phyloP scores from a whole-genome alignment of 305 asterid species.

The Solanum hybrid region DNA sequence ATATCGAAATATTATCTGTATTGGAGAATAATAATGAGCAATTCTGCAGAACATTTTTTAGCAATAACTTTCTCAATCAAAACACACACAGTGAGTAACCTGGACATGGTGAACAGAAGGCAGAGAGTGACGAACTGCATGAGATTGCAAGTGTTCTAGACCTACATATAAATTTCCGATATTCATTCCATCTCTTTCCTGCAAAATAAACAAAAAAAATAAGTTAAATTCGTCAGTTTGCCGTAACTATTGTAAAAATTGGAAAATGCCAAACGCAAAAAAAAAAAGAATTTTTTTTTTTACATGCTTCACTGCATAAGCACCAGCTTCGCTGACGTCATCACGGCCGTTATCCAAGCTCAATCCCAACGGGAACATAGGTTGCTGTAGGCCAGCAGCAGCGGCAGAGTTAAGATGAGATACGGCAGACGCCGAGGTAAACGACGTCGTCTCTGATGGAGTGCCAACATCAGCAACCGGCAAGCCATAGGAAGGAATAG shows the following conservation, averaged over 20 bases:
- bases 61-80: not conserved
- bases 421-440: constrained; percentile 27
- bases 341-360: constrained; percentile 62
- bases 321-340: constrained; percentile 36
- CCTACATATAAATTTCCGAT: constrained; percentile 51
- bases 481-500: constrained; percentile 58
- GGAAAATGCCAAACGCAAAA: not conserved
- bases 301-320: constrained; percentile 46
- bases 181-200: constrained; percentile 54
- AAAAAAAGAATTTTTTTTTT: not conserved
- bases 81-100: not conserved
- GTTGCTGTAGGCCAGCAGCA: constrained; percentile 29
- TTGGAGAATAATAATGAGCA: not conserved
- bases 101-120: constrained; percentile 57
- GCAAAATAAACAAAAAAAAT: constrained; percentile 8
- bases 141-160: constrained; percentile 61
- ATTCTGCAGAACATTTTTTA: not conserved
- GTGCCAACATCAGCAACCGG: constrained; percentile 36
- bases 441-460: constrained; percentile 43
- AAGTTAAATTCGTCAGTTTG: not conserved
- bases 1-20: not conserved
- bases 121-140: constrained; percentile 40
- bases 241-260: not conserved
- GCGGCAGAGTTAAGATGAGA: constrained; percentile 35
- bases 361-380: constrained; percentile 55